phyloP scores from a whole-genome alignment of 2,329 filamentous ascomycete genomes.

The Paecilomyces dactylethromorphus region DNA sequence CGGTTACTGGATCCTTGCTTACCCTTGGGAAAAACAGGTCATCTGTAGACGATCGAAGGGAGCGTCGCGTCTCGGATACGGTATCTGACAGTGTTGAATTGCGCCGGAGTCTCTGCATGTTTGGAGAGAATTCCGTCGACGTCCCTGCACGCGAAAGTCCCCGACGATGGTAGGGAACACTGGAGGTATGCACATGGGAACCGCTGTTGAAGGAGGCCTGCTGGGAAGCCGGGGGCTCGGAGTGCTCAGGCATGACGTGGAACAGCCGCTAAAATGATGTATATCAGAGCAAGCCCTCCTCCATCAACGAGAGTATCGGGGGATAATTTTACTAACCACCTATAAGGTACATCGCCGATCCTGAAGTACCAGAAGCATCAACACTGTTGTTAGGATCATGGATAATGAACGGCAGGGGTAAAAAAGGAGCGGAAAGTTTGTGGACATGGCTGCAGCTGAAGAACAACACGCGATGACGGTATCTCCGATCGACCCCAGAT shows the following conservation, averaged over 20 bases:
- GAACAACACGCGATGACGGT: not conserved
- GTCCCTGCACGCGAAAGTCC: slow-evolving; percentile 30
- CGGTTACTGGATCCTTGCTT: slow-evolving; percentile 21
- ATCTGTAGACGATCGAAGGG: slow-evolving; percentile 60
- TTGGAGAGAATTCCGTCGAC: slow-evolving; percentile 24
- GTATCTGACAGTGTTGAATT: slow-evolving; percentile 76
- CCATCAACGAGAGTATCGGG: not conserved
- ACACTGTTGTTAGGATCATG: not conserved
- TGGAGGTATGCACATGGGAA: slow-evolving; percentile 8
- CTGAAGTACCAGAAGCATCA: not conserved
- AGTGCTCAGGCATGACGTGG: slow-evolving; percentile 13
- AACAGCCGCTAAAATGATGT: not conserved
- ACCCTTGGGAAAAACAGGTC: slow-evolving; percentile 59
- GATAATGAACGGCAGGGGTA: not conserved
- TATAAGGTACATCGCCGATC: not conserved
- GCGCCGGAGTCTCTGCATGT: slow-evolving; percentile 48
- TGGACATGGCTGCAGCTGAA: not conserved
- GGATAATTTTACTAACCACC: not conserved
- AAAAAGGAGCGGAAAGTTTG: not conserved
- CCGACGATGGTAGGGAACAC: slow-evolving; percentile 24
- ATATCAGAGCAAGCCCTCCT: not conserved
- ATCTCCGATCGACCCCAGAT: not conserved
- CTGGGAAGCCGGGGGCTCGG: slow-evolving; percentile 12
- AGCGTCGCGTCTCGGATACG: slow-evolving; percentile 59
- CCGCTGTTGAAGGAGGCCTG: slow-evolving; percentile 9